phyloP scores from a whole-genome alignment of 2,329 filamentous ascomycete species.

The Harringtonia aguacate region DNA sequence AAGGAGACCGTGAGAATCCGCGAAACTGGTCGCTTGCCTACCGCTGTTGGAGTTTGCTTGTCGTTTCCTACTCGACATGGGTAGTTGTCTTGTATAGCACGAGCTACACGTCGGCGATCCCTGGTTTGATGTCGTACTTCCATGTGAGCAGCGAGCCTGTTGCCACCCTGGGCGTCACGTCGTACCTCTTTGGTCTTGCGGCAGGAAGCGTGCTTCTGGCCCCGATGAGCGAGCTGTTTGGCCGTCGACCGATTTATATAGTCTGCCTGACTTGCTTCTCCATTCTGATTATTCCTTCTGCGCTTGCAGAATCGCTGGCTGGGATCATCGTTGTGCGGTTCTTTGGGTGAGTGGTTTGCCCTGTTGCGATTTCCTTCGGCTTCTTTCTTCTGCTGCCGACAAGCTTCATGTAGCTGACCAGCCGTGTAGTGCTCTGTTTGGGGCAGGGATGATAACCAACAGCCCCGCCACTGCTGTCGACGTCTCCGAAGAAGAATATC shows the following conservation, averaged over 20 bases:
- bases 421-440: constrained; percentile 18
- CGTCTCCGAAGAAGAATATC: constrained; percentile 68
- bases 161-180: constrained; percentile 61
- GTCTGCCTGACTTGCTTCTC: constrained; percentile 51
- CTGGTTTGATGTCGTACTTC: constrained; percentile 57
- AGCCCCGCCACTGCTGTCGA: constrained; percentile 76
- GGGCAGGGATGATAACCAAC: constrained; percentile 70
- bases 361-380: not conserved
- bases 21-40: constrained; percentile 53
- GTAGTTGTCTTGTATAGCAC: constrained; percentile 58
- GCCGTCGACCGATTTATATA: constrained; percentile 54
- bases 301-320: constrained; percentile 50
- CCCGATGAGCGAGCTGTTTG: constrained; percentile 58
- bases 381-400: constrained; percentile 3
- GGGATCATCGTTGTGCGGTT: constrained; percentile 59
- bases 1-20: constrained; percentile 50
- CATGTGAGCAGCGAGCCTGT: constrained; percentile 37
- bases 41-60: constrained; percentile 26
- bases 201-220: constrained; percentile 60
- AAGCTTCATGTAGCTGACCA: not conserved
- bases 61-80: constrained; percentile 31
- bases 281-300: constrained; percentile 59
- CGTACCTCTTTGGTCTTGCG: constrained; percentile 63
- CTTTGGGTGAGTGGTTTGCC: constrained; percentile 42
- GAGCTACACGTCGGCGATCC: constrained; percentile 60